These are phyloP conservation scores for Termitomyces sp. DNA, from an alignment of 768 basidiomycete species.

Conservation along the genomic window DNA sequence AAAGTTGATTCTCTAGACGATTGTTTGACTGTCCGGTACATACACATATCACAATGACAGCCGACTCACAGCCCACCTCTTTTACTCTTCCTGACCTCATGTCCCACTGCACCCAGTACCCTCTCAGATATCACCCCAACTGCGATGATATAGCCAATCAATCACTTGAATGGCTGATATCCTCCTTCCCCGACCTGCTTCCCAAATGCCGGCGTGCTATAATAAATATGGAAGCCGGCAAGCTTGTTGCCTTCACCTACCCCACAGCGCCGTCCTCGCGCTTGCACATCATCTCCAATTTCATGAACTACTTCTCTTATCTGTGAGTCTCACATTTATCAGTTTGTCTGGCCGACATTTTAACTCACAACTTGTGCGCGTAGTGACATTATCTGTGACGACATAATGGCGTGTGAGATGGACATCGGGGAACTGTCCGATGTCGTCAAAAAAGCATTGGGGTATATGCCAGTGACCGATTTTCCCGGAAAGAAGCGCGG, in stretches of 20 bases:
- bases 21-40: no score
- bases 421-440: constrained; percentile 39
- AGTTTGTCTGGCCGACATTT: neutral
- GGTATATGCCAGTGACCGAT: constrained; percentile 40
- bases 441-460: constrained; percentile 66
- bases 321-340: constrained; percentile 26
- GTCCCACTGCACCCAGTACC: constrained; percentile 38
- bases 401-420: constrained; percentile 62
- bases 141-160: constrained; percentile 40
- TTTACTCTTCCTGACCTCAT: constrained; percentile 54
- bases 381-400: constrained; percentile 72
- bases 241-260: constrained; percentile 63
- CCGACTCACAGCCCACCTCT: neutral
- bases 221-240: constrained; percentile 56
- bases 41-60: neutral
- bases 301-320: constrained; percentile 57
- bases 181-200: constrained; percentile 37
- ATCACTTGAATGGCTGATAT: constrained; percentile 45
- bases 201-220: constrained; percentile 40
- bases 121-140: constrained; percentile 34
- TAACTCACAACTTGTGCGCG: neutral
- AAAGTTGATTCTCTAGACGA: no score
- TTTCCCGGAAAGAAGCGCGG: constrained; percentile 27
- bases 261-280: constrained; percentile 45
- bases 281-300: constrained; percentile 62